Conservation (phyloP, 164 flowering plant genomes). For the Aristolochia californica region DNA sequence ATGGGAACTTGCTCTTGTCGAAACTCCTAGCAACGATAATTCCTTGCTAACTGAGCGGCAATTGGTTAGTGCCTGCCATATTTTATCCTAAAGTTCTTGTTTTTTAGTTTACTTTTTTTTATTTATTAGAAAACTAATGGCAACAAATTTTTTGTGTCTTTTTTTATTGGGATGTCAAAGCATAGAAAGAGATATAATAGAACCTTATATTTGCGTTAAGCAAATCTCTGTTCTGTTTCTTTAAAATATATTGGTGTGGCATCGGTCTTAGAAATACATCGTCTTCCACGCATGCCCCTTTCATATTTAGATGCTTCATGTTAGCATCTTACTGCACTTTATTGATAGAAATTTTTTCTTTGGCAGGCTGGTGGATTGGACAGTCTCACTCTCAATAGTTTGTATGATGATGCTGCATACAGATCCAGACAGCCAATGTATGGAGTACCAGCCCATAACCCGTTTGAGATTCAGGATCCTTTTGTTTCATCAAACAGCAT, state of each 20-base stretch:
- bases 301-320: too few relatives aligned
- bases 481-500: constrained; percentile 54
- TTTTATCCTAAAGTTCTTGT: not conserved
- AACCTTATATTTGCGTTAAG: too few relatives aligned
- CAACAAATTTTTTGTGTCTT: too few relatives aligned
- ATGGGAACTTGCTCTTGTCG: constrained; percentile 99
- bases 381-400: constrained; percentile 64
- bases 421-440: constrained; percentile 76
- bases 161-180: too few relatives aligned
- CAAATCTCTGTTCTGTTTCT: too few relatives aligned
- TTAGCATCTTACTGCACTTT: not conserved
- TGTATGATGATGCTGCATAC: constrained; percentile 81
- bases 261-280: too few relatives aligned
- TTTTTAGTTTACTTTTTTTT: not conserved
- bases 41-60: constrained; percentile 69
- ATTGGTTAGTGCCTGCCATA: constrained; percentile 43
- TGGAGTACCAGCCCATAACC: constrained; percentile 78
- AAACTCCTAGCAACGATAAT: constrained; percentile 61
- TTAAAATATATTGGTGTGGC: too few relatives aligned
- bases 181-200: too few relatives aligned
- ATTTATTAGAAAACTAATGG: not conserved
- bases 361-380: constrained; percentile 96
- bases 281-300: too few relatives aligned
- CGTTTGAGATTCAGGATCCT: constrained; percentile 84
- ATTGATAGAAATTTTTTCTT: not conserved